phyloP scores from a whole-genome alignment of 2,329 filamentous ascomycete species.

The Cladorrhinum sp. region DNA sequence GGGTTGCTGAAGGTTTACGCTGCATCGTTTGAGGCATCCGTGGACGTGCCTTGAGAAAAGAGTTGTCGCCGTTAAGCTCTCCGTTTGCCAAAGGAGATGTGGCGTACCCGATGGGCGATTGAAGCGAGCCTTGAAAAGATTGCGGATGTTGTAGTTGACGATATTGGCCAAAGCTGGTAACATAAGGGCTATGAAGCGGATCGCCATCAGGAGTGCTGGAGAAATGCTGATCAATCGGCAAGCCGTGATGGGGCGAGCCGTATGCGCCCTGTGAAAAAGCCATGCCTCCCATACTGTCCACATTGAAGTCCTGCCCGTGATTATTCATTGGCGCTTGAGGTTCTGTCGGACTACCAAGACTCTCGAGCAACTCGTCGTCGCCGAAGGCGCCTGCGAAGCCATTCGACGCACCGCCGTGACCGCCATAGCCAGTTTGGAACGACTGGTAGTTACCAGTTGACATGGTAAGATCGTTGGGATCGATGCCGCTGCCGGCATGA shows the following conservation, averaged over 20 bases:
- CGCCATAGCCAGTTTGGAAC: conserved; percentile 55
- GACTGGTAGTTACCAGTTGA: conserved; percentile 56
- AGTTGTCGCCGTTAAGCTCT: conserved; percentile 51
- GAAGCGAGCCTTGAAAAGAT: conserved; percentile 53
- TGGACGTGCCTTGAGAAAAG: conserved; percentile 59
- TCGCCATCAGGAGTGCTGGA: conserved; percentile 90
- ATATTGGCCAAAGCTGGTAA: conserved; percentile 74
- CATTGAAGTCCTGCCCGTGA: conserved; percentile 55
- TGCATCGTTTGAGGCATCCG: conserved; percentile 63
- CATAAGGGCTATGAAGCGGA: conserved; percentile 87
- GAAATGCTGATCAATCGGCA: conserved; percentile 68
- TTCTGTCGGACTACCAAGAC: conserved; percentile 57
- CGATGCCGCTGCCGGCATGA: conserved; percentile 58
- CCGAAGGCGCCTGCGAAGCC: conserved; percentile 78
- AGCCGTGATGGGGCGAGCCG: conserved; percentile 50
- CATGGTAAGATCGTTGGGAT: conserved; percentile 83
- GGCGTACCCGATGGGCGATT: conserved; percentile 50
- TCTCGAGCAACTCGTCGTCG: conserved; percentile 85
- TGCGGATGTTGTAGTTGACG: conserved; percentile 62
- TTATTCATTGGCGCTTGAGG: conserved; percentile 49
- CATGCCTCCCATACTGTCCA: conserved; percentile 54
- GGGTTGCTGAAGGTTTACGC: conserved; percentile 69
- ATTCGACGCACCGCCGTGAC: conserved; percentile 57
- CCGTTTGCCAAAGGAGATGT: conserved; percentile 49
- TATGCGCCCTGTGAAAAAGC: conserved; percentile 55